Evolutionary conservation across 257 asterid genomes (phyloP).

Genomic region (Nicotiana sylvestris): DNA sequence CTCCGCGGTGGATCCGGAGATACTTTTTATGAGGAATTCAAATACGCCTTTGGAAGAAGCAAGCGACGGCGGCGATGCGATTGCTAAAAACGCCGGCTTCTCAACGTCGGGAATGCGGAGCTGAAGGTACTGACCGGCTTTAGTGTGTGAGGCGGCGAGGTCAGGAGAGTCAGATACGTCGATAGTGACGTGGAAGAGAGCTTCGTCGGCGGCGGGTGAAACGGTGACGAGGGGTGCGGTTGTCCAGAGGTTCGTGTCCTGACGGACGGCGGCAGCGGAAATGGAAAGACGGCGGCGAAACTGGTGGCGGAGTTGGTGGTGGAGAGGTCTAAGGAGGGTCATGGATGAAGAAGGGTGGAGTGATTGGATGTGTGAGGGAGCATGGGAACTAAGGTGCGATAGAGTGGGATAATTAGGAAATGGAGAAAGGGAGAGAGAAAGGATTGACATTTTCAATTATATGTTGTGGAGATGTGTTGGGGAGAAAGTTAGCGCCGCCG

Average conservation of each 20-base stretch:
- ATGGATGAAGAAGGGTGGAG: slow-evolving; percentile 38
- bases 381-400: slow-evolving; percentile 48
- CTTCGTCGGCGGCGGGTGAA: slow-evolving; percentile 71
- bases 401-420: slow-evolving; percentile 13
- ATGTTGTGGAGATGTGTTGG: slow-evolving; percentile 15
- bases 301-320: slow-evolving; percentile 38
- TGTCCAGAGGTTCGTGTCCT: slow-evolving; percentile 47
- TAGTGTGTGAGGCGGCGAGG: slow-evolving; percentile 57
- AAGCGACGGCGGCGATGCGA: slow-evolving; percentile 82
- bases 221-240: slow-evolving; percentile 48
- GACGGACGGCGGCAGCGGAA: slow-evolving; percentile 53
- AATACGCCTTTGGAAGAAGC: slow-evolving; percentile 58
- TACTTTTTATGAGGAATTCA: slow-evolving; percentile 66
- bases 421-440: slow-evolving; percentile 25
- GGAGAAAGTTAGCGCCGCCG: slow-evolving; percentile 55
- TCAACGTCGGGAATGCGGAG: slow-evolving; percentile 50
- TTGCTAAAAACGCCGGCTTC: slow-evolving; percentile 61
- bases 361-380: slow-evolving; percentile 33
- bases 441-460: slow-evolving; percentile 40
- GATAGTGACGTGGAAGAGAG: slow-evolving; percentile 52
- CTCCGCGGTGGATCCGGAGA: slow-evolving; percentile 85
- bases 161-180: slow-evolving; percentile 82
- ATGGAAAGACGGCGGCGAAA: slow-evolving; percentile 37
- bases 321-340: slow-evolving; percentile 46
- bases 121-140: slow-evolving; percentile 78